phyloP scores from a whole-genome alignment of 2,329 filamentous ascomycete genomes.

The Trichoderma sp. region DNA sequence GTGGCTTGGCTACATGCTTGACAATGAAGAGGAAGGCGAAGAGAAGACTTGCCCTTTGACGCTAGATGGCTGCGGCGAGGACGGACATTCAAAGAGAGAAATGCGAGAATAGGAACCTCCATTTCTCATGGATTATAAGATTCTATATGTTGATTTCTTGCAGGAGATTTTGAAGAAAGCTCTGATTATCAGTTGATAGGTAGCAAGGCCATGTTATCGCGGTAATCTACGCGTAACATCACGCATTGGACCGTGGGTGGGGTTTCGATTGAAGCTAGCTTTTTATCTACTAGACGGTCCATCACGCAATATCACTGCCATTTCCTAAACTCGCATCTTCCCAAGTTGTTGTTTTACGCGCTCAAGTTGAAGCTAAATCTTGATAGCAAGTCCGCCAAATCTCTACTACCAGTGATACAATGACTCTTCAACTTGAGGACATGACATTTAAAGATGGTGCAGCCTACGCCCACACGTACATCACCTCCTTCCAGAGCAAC shows the following conservation, averaged over 20 bases:
- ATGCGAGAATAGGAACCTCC: not conserved
- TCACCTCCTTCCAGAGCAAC: not conserved
- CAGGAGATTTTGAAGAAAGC: not conserved
- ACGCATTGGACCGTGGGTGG: not conserved
- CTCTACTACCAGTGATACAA: not conserved
- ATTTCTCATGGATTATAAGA: not conserved
- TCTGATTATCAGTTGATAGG: not conserved
- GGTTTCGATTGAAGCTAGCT: not conserved
- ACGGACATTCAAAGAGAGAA: constrained; percentile 8
- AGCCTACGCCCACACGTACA: constrained; percentile 1
- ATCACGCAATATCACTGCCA: not conserved
- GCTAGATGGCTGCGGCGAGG: not conserved
- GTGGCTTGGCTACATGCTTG: not conserved
- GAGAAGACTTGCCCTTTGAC: not conserved
- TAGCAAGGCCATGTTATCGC: not conserved
- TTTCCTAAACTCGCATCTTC: not conserved
- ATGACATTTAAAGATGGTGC: not conserved
- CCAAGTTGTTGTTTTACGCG: not conserved
- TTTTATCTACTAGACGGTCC: not conserved
- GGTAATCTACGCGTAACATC: not conserved
- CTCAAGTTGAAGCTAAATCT: not conserved
- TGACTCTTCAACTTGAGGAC: not conserved
- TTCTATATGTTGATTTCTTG: not conserved
- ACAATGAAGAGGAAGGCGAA: not conserved
- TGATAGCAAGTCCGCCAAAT: not conserved